Conservation (phyloP, 768 basidiomycete species). For the Suillus subluteus region DNA sequence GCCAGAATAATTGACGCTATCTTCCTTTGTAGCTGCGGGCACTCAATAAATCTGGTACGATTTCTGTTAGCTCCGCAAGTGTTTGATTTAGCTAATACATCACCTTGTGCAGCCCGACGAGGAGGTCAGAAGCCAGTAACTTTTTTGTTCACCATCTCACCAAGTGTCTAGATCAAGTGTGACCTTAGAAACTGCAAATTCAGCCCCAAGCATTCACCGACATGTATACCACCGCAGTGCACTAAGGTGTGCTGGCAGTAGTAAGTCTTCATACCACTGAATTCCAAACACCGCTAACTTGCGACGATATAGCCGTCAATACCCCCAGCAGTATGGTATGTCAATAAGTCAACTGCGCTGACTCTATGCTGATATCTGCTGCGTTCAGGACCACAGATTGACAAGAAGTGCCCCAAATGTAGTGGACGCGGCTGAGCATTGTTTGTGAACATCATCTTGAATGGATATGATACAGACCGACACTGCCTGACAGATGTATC, state of each 20-base stretch:
- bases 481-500: slow-evolving; percentile 10
- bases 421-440: slow-evolving; percentile 16
- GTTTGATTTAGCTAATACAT: background rate
- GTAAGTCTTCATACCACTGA: slow-evolving; percentile 41
- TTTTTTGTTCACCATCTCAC: slow-evolving; percentile 8
- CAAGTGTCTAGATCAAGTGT: slow-evolving; percentile 58
- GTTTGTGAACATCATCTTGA: slow-evolving; percentile 4
- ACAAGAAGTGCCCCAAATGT: slow-evolving; percentile 62
- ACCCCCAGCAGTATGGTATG: slow-evolving; percentile 67
- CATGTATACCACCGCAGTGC: slow-evolving; percentile 56
- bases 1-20: slow-evolving; percentile 11
- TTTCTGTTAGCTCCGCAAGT: slow-evolving; percentile 14
- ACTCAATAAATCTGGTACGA: slow-evolving; percentile 51
- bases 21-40: slow-evolving; percentile 50
- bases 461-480: slow-evolving; percentile 13
- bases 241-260: slow-evolving; percentile 70
- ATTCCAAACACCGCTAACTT: slow-evolving; percentile 16
- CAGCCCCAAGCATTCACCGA: slow-evolving; percentile 55
- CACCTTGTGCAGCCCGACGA: slow-evolving; percentile 52
- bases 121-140: slow-evolving; percentile 42
- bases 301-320: slow-evolving; percentile 50
- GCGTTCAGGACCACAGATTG: slow-evolving; percentile 57
- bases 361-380: slow-evolving; percentile 11
- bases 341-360: slow-evolving; percentile 8
- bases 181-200: slow-evolving; percentile 64